Base-by-base conservation (phyloP, 1,284 basidiomycete species). In the Ganoderma resinaceum region DNA sequence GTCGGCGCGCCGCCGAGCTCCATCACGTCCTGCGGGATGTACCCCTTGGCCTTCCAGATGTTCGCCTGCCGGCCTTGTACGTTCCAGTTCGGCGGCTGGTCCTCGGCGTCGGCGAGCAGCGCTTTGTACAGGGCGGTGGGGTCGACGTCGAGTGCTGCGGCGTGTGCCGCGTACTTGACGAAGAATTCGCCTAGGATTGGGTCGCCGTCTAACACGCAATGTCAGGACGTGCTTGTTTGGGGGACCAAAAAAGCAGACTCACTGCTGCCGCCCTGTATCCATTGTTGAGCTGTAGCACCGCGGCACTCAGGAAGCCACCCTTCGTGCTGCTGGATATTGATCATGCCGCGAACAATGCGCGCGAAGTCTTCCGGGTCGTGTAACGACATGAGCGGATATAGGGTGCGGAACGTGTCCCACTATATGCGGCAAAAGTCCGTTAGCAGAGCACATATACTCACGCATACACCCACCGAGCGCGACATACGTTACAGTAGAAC, bases 271-370 rank as follows among this genome's bases (percentile, higher is more conserved):
- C 89, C 89, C 77, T 91, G 89, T 59, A 90, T 86, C 63, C 81
- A 90, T 63, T 83, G 82, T 69, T 80, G 75, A 9, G 75, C 72
- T 1, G 82, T 83, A 2, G 87, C 85, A 29, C 86, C 88, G 38
- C 88, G 86, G 72, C 88, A 89, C 74, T 90, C 89, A 3, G 89
- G 89, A 5, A 91, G 80, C 87, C 87, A 91, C 16, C 88, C 89
- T 85, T 91, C 89, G 69, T 90, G 82, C 71, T 86, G 84, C 74
- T 90, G 88, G 43, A 91, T 90, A 75, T 91, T 86, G 66, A 91
- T 87, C 85, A 89, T 86, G 0, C 86, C 88, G 12, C 87, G 80
- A 1, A 90, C 87, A 62, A 90, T 89, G 23, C 80, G 79, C 0
- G 88, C 81, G 73, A 89, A 89, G 12, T 81, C 84, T 35, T 79